phyloP scores from a whole-genome alignment of 2,329 filamentous ascomycete genomes.

The Thelonectria olida region DNA sequence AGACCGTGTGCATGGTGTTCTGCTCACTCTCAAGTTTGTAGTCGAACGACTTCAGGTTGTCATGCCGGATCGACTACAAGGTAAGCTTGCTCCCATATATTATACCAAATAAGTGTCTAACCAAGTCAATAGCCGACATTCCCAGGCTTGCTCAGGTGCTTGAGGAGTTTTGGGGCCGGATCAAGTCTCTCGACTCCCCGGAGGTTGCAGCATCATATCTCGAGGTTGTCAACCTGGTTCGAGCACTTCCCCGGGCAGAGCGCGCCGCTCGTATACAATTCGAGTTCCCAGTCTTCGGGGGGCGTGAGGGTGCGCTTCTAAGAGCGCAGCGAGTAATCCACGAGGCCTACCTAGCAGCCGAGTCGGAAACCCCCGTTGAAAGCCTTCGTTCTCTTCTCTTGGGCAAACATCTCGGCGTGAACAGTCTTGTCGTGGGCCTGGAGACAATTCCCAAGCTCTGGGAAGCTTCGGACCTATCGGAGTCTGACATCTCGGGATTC shows the following conservation, averaged over 20 bases:
- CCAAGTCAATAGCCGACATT: constrained; percentile 40
- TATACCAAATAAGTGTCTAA: constrained; percentile 22
- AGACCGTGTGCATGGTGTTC: constrained; percentile 67
- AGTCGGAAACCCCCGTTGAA: constrained; percentile 31
- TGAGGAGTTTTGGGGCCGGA: constrained; percentile 34
- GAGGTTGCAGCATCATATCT: constrained; percentile 57
- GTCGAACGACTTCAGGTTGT: constrained; percentile 63
- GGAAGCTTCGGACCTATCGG: constrained; percentile 38
- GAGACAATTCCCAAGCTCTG: constrained; percentile 44
- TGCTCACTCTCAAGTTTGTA: constrained; percentile 65
- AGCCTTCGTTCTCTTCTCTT: constrained; percentile 42
- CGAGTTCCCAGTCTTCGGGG: constrained; percentile 25
- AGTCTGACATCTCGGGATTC: constrained; percentile 44
- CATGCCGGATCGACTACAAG: constrained; percentile 51
- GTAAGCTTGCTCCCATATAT: constrained; percentile 47
- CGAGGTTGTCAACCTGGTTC: constrained; percentile 56
- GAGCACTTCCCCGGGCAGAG: constrained; percentile 41
- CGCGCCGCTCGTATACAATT: constrained; percentile 31
- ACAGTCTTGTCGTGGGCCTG: constrained; percentile 50
- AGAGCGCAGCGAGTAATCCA: constrained; percentile 50
- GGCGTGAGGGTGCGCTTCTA: constrained; percentile 48
- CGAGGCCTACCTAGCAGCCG: constrained; percentile 46
- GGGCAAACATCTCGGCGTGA: constrained; percentile 41
- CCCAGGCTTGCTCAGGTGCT: constrained; percentile 44
- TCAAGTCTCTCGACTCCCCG: constrained; percentile 43